Conservation (phyloP, 1,284 basidiomycete genomes). For the Xanthoconium separans region DNA sequence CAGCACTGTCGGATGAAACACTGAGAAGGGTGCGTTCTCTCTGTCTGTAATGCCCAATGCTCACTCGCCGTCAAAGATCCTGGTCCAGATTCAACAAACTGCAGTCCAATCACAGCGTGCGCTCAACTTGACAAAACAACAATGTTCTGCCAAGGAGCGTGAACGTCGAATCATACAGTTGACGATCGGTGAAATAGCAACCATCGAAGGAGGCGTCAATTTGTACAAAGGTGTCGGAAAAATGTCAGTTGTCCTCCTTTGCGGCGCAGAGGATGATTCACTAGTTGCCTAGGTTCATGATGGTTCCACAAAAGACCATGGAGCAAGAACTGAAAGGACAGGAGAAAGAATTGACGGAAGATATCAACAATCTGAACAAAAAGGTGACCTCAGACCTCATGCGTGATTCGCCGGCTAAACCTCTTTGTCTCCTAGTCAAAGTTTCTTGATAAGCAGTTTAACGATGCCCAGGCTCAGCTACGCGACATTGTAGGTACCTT, state of each 20-base stretch:
- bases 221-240: constrained; percentile 91
- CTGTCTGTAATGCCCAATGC: not conserved
- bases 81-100: constrained; percentile 86
- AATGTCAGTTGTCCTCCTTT: constrained; percentile 56
- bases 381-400: constrained; percentile 43
- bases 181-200: constrained; percentile 74
- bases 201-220: constrained; percentile 66
- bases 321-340: constrained; percentile 70
- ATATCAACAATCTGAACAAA: constrained; percentile 76
- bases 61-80: constrained; percentile 57
- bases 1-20: constrained; percentile 80
- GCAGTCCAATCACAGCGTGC: constrained; percentile 80
- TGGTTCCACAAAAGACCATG: constrained; percentile 79
- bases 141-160: constrained; percentile 76
- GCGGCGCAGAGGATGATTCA: constrained; percentile 3
- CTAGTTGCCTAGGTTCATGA: constrained; percentile 70
- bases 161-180: constrained; percentile 86
- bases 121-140: constrained; percentile 69
- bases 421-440: constrained; percentile 56
- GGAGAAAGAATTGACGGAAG: constrained; percentile 81
- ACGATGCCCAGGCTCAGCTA: constrained; percentile 82
- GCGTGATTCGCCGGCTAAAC: constrained; percentile 3
- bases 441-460: constrained; percentile 89
- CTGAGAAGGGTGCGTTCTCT: constrained; percentile 65
- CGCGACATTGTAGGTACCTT: constrained; percentile 69